A percentile compares a stretch with the other conserved stretches of the same genome.
Evolutionary conservation across 805 yeast genomes (phyloP).

Genomic region (Zygotorulaspora chibaensis): DNA sequence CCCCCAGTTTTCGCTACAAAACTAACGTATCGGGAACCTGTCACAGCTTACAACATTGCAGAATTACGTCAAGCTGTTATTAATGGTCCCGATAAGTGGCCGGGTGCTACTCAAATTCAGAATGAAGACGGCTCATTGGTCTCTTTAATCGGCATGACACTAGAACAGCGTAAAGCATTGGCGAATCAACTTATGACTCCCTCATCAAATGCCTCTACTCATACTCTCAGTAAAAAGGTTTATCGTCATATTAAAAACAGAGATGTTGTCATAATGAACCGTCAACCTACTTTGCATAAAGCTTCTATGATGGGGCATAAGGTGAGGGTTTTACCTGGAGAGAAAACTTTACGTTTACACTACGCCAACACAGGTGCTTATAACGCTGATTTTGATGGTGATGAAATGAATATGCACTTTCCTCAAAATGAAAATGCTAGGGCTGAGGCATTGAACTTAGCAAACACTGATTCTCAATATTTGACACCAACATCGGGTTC

Average conservation of each 20-base stretch:
- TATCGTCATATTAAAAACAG: constrained; percentile 90
- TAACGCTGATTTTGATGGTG: constrained; percentile 99
- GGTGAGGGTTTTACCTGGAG: constrained; percentile 95
- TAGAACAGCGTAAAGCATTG: constrained; percentile 89
- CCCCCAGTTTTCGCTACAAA: constrained; percentile 98
- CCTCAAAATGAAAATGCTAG: constrained; percentile 97
- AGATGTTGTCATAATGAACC: constrained; percentile 95
- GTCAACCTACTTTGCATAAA: constrained; percentile 98
- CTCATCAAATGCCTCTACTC: constrained; percentile 49
- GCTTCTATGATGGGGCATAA: constrained; percentile 99
- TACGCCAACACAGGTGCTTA: constrained; percentile 99
- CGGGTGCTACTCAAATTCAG: constrained; percentile 95
- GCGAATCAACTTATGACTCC: constrained; percentile 96
- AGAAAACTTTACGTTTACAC: constrained; percentile 91
- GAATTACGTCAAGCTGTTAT: constrained; percentile 92
- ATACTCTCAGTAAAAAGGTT: constrained; percentile 82
- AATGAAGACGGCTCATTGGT: constrained; percentile 88
- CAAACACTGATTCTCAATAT: constrained; percentile 96
- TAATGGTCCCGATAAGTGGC: constrained; percentile 98
- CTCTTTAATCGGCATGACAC: constrained; percentile 80
- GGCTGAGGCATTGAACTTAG: constrained; percentile 91
- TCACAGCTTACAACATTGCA: constrained; percentile 83
- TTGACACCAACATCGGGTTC: constrained; percentile 97
- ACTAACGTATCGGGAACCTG: constrained; percentile 97
- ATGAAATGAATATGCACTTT: constrained; percentile 99